phyloP scores from a whole-genome alignment of 2,329 filamentous ascomycete genomes.

The Pyricularia pennisetigena region DNA sequence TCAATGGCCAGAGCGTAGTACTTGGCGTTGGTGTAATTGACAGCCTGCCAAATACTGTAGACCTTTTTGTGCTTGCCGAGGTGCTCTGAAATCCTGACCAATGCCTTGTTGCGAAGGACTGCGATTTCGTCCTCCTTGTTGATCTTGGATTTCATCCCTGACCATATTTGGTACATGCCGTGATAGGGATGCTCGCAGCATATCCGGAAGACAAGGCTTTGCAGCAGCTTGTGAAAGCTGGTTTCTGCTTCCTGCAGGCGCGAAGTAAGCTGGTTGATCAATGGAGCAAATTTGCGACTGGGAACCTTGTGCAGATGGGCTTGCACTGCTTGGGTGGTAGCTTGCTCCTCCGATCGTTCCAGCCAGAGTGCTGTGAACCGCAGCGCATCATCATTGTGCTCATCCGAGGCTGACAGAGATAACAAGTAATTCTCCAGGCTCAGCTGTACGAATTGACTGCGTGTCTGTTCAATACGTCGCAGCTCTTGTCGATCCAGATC shows the following conservation, averaged over 20 bases:
- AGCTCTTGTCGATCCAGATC: slow-evolving; percentile 86
- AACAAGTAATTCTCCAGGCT: slow-evolving; percentile 91
- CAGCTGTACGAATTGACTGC: slow-evolving; percentile 75
- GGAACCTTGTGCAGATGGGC: slow-evolving; percentile 65
- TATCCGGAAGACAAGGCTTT: slow-evolving; percentile 67
- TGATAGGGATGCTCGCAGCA: slow-evolving; percentile 93
- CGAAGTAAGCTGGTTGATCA: slow-evolving; percentile 97
- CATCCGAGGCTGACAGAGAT: slow-evolving; percentile 74
- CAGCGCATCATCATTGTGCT: slow-evolving; percentile 80
- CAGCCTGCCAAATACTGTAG: slow-evolving; percentile 54
- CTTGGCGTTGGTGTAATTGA: slow-evolving; percentile 63
- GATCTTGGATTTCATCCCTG: slow-evolving; percentile 59
- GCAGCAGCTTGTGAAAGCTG: slow-evolving; percentile 68
- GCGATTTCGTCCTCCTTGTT: slow-evolving; percentile 67
- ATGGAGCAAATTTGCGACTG: slow-evolving; percentile 79
- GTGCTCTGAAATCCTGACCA: slow-evolving; percentile 54
- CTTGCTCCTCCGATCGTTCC: slow-evolving; percentile 66
- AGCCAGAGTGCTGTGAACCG: slow-evolving; percentile 94
- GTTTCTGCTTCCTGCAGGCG: slow-evolving; percentile 63
- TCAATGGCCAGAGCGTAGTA: slow-evolving; percentile 58
- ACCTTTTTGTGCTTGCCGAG: slow-evolving; percentile 42
- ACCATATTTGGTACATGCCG: slow-evolving; percentile 94
- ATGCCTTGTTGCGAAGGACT: slow-evolving; percentile 63
- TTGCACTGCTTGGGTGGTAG: slow-evolving; percentile 68
- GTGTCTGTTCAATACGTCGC: slow-evolving; percentile 62